Percentiles rank a stretch among this genome's conserved stretches.
Conservation (phyloP, 192 early-diverging fungal species). For the Chytriomyces hyalinus region DNA sequence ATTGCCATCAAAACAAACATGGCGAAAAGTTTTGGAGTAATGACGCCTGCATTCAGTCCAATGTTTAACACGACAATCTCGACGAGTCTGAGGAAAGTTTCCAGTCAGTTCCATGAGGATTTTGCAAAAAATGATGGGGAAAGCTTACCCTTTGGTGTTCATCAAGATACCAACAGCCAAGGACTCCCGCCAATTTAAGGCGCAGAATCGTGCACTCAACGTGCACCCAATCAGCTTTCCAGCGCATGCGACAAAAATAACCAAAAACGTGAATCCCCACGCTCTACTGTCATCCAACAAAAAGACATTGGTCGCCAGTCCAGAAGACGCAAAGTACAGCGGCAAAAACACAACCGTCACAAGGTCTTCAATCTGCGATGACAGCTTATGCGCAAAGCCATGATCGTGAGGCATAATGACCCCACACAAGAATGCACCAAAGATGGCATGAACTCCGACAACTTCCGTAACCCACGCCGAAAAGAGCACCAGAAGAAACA, state of each 20-base stretch:
- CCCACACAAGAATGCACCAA: slow-evolving; percentile 86
- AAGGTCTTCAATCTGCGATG: slow-evolving; percentile 89
- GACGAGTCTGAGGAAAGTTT: slow-evolving; percentile 66
- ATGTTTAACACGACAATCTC: slow-evolving; percentile 95
- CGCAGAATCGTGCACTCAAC: slow-evolving; percentile 51
- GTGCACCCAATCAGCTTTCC: slow-evolving; percentile 85
- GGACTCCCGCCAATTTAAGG: slow-evolving; percentile 83
- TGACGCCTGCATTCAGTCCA: slow-evolving; percentile 79
- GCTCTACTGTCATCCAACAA: slow-evolving; percentile 66
- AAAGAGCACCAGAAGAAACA: slow-evolving; percentile 67
- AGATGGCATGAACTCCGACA: slow-evolving; percentile 86
- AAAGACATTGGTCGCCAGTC: slow-evolving; percentile 81
- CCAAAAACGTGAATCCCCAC: slow-evolving; percentile 79
- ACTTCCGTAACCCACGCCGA: slow-evolving; percentile 51
- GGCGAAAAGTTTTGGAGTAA: slow-evolving; percentile 66
- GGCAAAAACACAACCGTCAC: slow-evolving; percentile 83
- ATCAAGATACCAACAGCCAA: slow-evolving; percentile 87
- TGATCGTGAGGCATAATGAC: slow-evolving; percentile 85
- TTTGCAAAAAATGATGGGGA: slow-evolving; percentile 72
- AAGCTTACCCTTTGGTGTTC: slow-evolving; percentile 85
- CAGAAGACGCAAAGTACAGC: slow-evolving; percentile 85
- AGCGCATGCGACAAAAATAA: slow-evolving; percentile 74
- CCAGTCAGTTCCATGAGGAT: slow-evolving; percentile 68
- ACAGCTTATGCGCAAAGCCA: slow-evolving; percentile 80
- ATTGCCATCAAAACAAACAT: slow-evolving; percentile 81